Evolutionary conservation across 345 rosid genomes (phyloP), one percentile per base, ranked within the genome.

Genomic region (Murraya paniculata): DNA sequence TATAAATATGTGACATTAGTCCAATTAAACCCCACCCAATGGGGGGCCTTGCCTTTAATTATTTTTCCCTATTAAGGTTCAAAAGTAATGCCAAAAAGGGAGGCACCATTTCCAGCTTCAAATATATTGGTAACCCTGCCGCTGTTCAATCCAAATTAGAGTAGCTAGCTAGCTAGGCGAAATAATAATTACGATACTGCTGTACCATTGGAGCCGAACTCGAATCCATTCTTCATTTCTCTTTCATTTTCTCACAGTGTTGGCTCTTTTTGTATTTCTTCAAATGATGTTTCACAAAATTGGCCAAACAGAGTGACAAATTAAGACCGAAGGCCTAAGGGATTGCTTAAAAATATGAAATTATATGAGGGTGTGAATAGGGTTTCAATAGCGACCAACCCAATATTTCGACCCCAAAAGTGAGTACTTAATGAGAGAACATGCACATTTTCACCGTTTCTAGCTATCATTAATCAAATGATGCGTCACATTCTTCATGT

Each of bases 11-110:
- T 86, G 88, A 83, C 75, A 72, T 58, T 80, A 79, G 73, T 71
- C 82, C 78, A 81, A 77, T 76, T 60, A n/a, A 74, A 71, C 85
- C 88, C 86, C 83, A 83, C 88, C 88, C 10, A 9, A 45, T n/a
- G 58, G 76, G 74, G 72, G 77, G 41, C 79, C 56, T 24, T 58
- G 36, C 41, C 80, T 73, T 81, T 79, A 83, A 81, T 83, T 79
- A 83, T 77, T 77, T 31, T 74, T 45, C 81, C 64, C 82, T 48
- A 69, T 66, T 74, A 61, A 81, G 83, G 82, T 79, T 79, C 79
- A 78, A 72, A 75, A 74, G 81, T 80, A 73, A 80, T 68, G 84
- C 84, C 84, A 79, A 83, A 79, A 86, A 73, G 80, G 65, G 64
- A 50, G 66, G 33, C 53, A 68, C 56, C 58, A 67, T 56, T 27